Base-by-base conservation (phyloP, 139 green algal species). In the Chlamydomonas applanata region DNA sequence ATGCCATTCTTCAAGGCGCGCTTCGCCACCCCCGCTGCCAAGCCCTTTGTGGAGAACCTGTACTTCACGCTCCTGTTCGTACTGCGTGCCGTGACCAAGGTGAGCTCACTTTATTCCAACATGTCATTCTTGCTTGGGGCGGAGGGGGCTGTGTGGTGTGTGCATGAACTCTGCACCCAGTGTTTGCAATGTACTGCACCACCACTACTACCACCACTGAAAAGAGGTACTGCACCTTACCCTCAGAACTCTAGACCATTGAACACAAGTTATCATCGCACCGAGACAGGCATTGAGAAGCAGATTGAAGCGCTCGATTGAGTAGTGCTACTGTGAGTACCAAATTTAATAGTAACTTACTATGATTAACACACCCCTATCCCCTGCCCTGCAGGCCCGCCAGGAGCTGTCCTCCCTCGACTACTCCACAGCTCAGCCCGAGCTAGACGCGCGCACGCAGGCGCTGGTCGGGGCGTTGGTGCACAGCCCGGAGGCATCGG, bases 61-160 rank as follows among this genome's bases (percentile, higher is more conserved):
- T 97, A 98, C 86, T 99, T 99, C 79, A 81, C 93, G 0, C 98
- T 96, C 82, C 82, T 98, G 30, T 97, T 98, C 69, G 84, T 96
- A 53, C 78, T 97, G 73, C 86, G 92, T 0, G 94, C 95, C 1
- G 90, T 93, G 22, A 83, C 88, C 60, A 97, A 97, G 83, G 75
- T 66, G 24, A n/a, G n/a, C n/a, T n/a, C n/a, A n/a, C n/a, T n/a
- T n/a, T n/a, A n/a, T n/a, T n/a, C n/a, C n/a, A n/a, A n/a, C n/a
- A n/a, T n/a, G n/a, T n/a, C n/a, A n/a, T n/a, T n/a, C n/a, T n/a
- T n/a, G n/a, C n/a, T n/a, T n/a, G n/a, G n/a, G n/a, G n/a, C n/a
- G n/a, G n/a, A n/a, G n/a, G n/a, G n/a, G n/a, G n/a, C n/a, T n/a
- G n/a, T n/a, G n/a, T n/a, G n/a, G n/a, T n/a, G n/a, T n/a, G n/a